These are phyloP conservation scores for Colletotrichum nymphaeae DNA, from an alignment of 2,329 filamentous ascomycete genomes.

Conservation along the genomic window DNA sequence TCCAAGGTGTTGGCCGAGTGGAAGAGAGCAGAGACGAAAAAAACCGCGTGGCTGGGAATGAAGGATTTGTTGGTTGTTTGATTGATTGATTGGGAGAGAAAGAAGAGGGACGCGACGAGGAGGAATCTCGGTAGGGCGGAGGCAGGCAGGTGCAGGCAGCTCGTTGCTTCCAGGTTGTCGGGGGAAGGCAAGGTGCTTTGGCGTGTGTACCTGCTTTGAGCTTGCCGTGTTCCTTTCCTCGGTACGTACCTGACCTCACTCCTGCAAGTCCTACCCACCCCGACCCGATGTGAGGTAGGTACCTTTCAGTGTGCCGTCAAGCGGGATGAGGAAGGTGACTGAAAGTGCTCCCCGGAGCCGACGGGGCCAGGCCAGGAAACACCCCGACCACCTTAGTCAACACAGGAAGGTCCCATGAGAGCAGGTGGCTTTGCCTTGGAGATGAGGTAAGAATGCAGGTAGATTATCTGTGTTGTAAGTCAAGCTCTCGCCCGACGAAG, in stretches of 20 bases:
- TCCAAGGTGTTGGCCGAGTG: not conserved
- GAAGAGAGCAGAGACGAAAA: not conserved
- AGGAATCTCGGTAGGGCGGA: constrained; percentile 25
- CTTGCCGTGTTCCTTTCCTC: not conserved
- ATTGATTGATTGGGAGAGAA: constrained; percentile 1
- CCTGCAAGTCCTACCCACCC: not conserved
- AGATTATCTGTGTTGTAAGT: not conserved
- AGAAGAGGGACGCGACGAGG: constrained; percentile 9
- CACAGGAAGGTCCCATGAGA: not conserved
- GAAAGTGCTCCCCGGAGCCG: constrained; percentile 5
- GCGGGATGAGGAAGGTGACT: not conserved
- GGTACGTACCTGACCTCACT: not conserved
- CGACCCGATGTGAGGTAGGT: not conserved
- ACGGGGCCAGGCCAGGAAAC: not conserved
- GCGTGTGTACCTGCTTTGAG: constrained; percentile 8
- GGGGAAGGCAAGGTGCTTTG: constrained; percentile 14
- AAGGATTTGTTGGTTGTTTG: constrained; percentile 18
- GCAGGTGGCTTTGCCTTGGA: not conserved
- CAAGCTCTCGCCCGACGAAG: not conserved
- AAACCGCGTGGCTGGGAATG: constrained; percentile 23
- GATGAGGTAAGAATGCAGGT: not conserved
- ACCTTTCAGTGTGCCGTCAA: not conserved
- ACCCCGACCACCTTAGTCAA: not conserved
- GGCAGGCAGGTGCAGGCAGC: not conserved
- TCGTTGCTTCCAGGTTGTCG: not conserved